Evolutionary conservation across 148 eudicot genomes (phyloP).

Genomic region (Gaultheria prostrata): DNA sequence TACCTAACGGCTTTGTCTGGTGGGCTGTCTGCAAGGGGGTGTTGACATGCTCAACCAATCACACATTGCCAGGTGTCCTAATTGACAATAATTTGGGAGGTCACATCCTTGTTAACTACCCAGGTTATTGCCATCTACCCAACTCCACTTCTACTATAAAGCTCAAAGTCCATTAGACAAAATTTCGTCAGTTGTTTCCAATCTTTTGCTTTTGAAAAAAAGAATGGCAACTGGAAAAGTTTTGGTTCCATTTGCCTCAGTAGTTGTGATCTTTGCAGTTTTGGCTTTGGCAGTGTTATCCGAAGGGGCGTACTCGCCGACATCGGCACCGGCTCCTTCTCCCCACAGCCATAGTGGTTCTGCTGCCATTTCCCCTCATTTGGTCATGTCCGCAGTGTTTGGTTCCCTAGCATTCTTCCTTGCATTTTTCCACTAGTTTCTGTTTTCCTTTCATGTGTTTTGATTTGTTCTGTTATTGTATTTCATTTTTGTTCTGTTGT

Average conservation of each 20-base stretch:
- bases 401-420: not conserved
- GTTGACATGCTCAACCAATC: slow-evolving; percentile 12
- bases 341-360: not conserved
- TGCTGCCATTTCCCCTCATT: slow-evolving; percentile 10
- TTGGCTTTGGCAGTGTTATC: not conserved
- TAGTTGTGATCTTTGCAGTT: slow-evolving; percentile 14
- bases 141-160: slow-evolving; percentile 2
- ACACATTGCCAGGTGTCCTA: not conserved
- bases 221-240: slow-evolving; percentile 10
- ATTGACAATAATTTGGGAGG: not conserved
- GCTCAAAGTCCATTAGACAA: not conserved
- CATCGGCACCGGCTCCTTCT: not conserved
- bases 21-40: not conserved
- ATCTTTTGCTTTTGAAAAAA: not conserved
- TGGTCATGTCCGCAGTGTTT: slow-evolving; percentile 4
- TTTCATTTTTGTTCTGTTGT: not conserved
- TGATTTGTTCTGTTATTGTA: not conserved
- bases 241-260: slow-evolving; percentile 10
- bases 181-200: not conserved
- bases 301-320: not conserved
- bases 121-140: not conserved
- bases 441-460: not conserved
- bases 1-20: slow-evolving; percentile 13
- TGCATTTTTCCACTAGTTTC: not conserved
- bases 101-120: not conserved